Evolutionary conservation across 768 basidiomycete genomes (phyloP).

Genomic region (Termitomyces heimii): DNA sequence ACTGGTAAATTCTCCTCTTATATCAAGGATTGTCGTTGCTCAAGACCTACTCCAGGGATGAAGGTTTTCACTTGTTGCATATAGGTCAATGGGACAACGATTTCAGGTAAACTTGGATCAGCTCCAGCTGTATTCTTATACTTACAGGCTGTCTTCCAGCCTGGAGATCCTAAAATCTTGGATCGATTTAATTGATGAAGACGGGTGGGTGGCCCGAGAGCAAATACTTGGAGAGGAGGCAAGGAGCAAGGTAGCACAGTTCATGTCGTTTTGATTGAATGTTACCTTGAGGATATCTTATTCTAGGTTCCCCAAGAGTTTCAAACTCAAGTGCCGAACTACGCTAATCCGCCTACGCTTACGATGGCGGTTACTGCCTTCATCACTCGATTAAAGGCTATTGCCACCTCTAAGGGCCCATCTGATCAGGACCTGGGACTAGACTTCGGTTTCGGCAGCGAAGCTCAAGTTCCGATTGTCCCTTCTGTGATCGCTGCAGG

Average conservation of each 20-base stretch:
- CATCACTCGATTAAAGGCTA: slow-evolving; percentile 62
- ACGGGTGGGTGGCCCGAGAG: slow-evolving; percentile 95
- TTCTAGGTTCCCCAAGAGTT: slow-evolving; percentile 81
- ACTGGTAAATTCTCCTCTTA: slow-evolving; percentile 53
- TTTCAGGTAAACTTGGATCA: slow-evolving; percentile 43
- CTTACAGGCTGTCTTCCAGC: slow-evolving; percentile 28
- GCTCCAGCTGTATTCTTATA: background rate
- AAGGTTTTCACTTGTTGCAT: slow-evolving; percentile 91
- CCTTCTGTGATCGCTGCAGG: slow-evolving; percentile 16
- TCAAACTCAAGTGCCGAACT: slow-evolving; percentile 88
- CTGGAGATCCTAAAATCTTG: slow-evolving; percentile 87
- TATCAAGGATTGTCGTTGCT: background rate
- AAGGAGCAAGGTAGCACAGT: slow-evolving; percentile 68
- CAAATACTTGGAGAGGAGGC: slow-evolving; percentile 97
- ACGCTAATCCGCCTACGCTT: slow-evolving; percentile 93
- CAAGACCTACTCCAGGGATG: slow-evolving; percentile 60
- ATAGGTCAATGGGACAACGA: slow-evolving; percentile 94
- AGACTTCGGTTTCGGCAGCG: slow-evolving; percentile 43
- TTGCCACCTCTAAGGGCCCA: slow-evolving; percentile 30
- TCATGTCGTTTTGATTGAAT: background rate
- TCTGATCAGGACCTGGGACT: slow-evolving; percentile 63
- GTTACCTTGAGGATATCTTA: background rate
- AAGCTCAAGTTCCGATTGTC: slow-evolving; percentile 45
- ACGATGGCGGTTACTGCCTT: slow-evolving; percentile 91
- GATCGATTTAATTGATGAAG: slow-evolving; percentile 86